phyloP scores from a whole-genome alignment of 495 filamentous ascomycete species.

The Neurospora terricola region DNA sequence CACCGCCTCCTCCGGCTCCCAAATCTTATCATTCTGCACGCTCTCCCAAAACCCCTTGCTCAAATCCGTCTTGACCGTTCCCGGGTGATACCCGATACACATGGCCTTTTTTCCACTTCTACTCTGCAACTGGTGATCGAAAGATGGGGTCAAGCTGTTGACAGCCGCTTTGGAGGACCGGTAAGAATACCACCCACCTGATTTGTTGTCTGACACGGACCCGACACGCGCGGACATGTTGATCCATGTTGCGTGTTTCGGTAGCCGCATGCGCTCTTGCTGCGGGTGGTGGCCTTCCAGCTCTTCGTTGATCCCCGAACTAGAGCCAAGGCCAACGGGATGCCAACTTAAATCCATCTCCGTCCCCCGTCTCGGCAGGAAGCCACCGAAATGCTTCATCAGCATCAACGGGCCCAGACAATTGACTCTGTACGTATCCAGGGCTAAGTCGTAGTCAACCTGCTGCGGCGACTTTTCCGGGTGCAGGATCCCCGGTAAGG shows the following conservation, averaged over 20 bases:
- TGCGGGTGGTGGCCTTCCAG: neutral
- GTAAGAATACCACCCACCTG: slow-evolving; percentile 70
- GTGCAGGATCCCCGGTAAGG: slow-evolving; percentile 61
- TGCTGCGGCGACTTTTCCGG: slow-evolving; percentile 63
- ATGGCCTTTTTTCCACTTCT: slow-evolving; percentile 49
- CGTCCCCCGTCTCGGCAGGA: slow-evolving; percentile 48
- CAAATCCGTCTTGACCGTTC: slow-evolving; percentile 69
- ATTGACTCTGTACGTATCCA: slow-evolving; percentile 58
- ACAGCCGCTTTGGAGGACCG: slow-evolving; percentile 64
- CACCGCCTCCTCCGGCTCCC: slow-evolving; percentile 51
- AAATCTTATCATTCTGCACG: slow-evolving; percentile 49
- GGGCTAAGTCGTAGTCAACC: slow-evolving; percentile 45
- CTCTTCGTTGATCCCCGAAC: neutral
- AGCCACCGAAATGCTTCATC: slow-evolving; percentile 59
- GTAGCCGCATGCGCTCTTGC: slow-evolving; percentile 1
- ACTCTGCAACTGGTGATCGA: slow-evolving; percentile 56
- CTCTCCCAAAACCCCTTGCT: slow-evolving; percentile 61
- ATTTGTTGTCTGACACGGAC: slow-evolving; percentile 55
- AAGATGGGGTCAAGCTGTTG: slow-evolving; percentile 53
- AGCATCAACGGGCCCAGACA: slow-evolving; percentile 63
- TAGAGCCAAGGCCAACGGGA: too few relatives aligned
- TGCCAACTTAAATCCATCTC: slow-evolving; percentile 4
- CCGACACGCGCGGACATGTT: slow-evolving; percentile 72
- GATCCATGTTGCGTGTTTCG: slow-evolving; percentile 48
- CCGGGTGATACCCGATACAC: slow-evolving; percentile 66